phyloP scores from a whole-genome alignment of 2,329 filamentous ascomycete genomes.

The Didymella glomerata region DNA sequence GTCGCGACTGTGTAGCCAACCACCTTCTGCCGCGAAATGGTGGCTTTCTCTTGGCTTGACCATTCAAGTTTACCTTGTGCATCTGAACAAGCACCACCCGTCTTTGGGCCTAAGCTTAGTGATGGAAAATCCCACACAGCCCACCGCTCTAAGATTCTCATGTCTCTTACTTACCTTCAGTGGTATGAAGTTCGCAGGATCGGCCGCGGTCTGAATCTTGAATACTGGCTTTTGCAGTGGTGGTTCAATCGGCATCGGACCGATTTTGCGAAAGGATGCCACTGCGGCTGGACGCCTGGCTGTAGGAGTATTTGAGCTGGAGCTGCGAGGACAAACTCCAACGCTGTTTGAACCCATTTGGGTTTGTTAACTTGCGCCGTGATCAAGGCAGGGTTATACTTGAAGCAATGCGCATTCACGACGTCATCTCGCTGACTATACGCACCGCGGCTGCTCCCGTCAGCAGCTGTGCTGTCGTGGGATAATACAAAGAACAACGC shows the following conservation, averaged over 20 bases:
- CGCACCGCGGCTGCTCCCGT: not conserved
- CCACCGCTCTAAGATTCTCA: not conserved
- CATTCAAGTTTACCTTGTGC: conserved; percentile 8
- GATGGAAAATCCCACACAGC: conserved; percentile 8
- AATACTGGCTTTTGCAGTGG: not conserved
- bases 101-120: conserved; percentile 10
- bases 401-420: not conserved
- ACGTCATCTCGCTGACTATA: conserved; percentile 1
- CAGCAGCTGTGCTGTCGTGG: not conserved
- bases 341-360: not conserved
- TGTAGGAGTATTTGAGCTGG: not conserved
- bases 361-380: not conserved
- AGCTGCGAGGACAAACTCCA: not conserved
- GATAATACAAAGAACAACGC: not conserved
- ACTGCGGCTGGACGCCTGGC: conserved; percentile 21
- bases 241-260: conserved; percentile 3
- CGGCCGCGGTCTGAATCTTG: not conserved
- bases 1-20: conserved; percentile 24
- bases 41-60: conserved; percentile 32
- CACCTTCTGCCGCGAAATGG: conserved; percentile 16
- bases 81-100: conserved; percentile 14
- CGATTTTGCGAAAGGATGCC: not conserved
- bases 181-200: not conserved
- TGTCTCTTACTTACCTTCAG: conserved; percentile 2
- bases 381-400: not conserved